Evolutionary conservation across 768 basidiomycete species (phyloP).

Genomic region (Rickenella mellea): DNA sequence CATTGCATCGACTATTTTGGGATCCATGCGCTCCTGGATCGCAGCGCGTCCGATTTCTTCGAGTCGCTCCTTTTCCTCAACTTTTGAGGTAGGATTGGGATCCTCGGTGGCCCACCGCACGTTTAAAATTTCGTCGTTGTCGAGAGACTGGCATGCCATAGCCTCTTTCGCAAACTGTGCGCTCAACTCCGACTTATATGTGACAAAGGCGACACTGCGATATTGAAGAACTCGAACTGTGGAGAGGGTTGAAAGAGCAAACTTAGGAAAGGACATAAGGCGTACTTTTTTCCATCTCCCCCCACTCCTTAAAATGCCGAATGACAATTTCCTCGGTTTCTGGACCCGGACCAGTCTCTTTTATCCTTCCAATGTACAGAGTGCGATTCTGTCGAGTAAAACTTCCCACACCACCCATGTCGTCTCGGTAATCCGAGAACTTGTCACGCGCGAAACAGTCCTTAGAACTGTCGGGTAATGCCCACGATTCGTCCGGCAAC

Average conservation of each 20-base stretch:
- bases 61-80: conserved; percentile 73
- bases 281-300: conserved; percentile 84
- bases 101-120: conserved; percentile 99
- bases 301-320: conserved; percentile 95
- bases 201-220: conserved; percentile 95
- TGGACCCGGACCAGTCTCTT: conserved; percentile 77
- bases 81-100: conserved; percentile 87
- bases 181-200: conserved; percentile 75
- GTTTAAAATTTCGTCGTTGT: conserved; percentile 95
- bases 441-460: conserved; percentile 98
- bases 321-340: conserved; percentile 90
- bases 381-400: conserved; percentile 93
- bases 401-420: conserved; percentile 99
- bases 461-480: conserved; percentile 83
- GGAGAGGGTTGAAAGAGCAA: conserved; percentile 5
- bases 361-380: conserved; percentile 88
- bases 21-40: conserved; percentile 78
- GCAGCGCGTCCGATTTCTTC: conserved; percentile 82
- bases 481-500: conserved; percentile 61
- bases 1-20: conserved; percentile 83
- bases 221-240: conserved; percentile 85
- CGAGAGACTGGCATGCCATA: conserved; percentile 97
- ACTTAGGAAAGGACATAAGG: conserved; percentile 22
- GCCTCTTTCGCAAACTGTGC: conserved; percentile 98
- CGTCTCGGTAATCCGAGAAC: conserved; percentile 94